Conservation (phyloP, 345 rosid genomes). For the Cardamine occulta region DNA sequence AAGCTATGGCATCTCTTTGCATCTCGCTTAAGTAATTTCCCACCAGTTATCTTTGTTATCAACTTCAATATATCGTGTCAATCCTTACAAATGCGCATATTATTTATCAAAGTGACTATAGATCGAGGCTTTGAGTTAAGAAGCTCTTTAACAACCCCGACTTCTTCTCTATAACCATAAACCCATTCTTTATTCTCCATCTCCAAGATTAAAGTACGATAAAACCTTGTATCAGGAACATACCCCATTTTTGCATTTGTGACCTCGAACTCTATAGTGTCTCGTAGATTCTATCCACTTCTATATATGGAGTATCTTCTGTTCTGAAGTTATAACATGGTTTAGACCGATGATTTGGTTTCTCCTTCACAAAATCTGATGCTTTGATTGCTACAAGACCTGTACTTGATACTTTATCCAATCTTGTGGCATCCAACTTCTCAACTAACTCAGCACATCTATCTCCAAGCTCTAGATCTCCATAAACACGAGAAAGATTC, state of each 20-base stretch:
- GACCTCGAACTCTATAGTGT: slow-evolving; percentile 8
- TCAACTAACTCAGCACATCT: slow-evolving; percentile 67
- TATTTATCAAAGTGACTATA: not conserved
- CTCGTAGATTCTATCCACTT: not conserved
- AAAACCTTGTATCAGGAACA: slow-evolving; percentile 8
- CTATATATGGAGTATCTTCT: not conserved
- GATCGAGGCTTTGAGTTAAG: slow-evolving; percentile 20
- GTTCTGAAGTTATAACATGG: not conserved
- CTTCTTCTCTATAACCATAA: slow-evolving; percentile 2
- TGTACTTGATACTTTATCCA: slow-evolving; percentile 16
- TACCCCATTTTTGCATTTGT: slow-evolving; percentile 22
- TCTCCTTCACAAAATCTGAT: not conserved
- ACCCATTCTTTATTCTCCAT: not conserved
- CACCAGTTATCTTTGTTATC: slow-evolving; percentile 8
- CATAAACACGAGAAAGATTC: slow-evolving; percentile 75
- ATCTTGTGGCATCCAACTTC: slow-evolving; percentile 5
- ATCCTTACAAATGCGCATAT: not conserved
- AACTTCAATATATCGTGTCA: not conserved
- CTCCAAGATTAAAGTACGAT: not conserved
- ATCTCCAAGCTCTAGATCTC: slow-evolving; percentile 76
- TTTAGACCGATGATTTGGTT: not conserved
- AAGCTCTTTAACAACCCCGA: not conserved
- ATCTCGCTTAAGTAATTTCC: not conserved
- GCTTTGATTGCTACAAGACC: slow-evolving; percentile 14
- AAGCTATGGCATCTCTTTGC: not conserved